A percentile compares a stretch with the other conserved stretches of the same genome.
Evolutionary conservation across 768 basidiomycete genomes (phyloP).

Genomic region (Tricholoma sp.): DNA sequence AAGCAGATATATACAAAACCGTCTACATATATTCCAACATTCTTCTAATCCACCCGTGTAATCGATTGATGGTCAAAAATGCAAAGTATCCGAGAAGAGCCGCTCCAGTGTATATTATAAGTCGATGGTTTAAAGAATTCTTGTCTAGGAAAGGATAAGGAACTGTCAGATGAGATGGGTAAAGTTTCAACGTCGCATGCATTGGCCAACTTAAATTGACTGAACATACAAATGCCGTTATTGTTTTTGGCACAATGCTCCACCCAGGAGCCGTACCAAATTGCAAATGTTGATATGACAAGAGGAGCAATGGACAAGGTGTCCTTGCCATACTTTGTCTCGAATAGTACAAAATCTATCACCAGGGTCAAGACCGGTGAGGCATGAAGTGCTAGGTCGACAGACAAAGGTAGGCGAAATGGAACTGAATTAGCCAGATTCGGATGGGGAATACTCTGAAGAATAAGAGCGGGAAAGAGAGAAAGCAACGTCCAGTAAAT

Average conservation of each 20-base stretch:
- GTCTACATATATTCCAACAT: too few species aligned
- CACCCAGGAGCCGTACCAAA: slow-evolving; percentile 58
- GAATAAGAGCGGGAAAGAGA: slow-evolving; percentile 52
- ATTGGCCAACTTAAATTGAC: not conserved
- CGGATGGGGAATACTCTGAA: slow-evolving; percentile 29
- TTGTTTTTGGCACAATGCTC: slow-evolving; percentile 65
- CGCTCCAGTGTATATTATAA: slow-evolving; percentile 55
- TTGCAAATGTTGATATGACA: slow-evolving; percentile 21
- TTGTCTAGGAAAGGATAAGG: slow-evolving; percentile 82
- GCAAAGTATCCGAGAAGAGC: slow-evolving; percentile 47
- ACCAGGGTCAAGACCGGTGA: slow-evolving; percentile 53
- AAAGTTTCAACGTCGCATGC: slow-evolving; percentile 1
- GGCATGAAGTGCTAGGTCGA: slow-evolving; percentile 66
- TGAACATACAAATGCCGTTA: slow-evolving; percentile 48
- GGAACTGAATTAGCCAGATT: slow-evolving; percentile 22
- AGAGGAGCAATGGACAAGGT: slow-evolving; percentile 25
- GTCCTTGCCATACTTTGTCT: slow-evolving; percentile 44
- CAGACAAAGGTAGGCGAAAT: slow-evolving; percentile 40
- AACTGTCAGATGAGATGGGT: slow-evolving; percentile 34
- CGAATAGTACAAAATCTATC: slow-evolving; percentile 65
- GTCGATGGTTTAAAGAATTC: slow-evolving; percentile 43
- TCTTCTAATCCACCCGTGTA: slow-evolving; percentile 32
- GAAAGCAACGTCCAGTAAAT: slow-evolving; percentile 71
- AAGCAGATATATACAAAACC: too few species aligned
- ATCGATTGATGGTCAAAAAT: slow-evolving; percentile 54